phyloP scores from a whole-genome alignment of 352 stramenopile genomes.

The Lagenidium giganteum region DNA sequence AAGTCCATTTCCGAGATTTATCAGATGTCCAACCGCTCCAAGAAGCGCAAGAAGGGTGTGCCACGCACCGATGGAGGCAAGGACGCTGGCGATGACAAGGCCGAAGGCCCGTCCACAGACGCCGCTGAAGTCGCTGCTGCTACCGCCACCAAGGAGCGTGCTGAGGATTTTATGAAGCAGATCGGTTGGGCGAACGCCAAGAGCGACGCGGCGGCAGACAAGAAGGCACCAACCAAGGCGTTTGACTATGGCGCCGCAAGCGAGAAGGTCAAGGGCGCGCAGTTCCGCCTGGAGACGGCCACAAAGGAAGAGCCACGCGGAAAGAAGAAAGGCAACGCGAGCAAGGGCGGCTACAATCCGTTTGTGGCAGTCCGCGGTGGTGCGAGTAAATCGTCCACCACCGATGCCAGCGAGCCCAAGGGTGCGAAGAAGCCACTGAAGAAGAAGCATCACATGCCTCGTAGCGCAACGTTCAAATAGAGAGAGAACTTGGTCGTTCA shows the following conservation, averaged over 20 bases:
- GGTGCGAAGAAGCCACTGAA: slow-evolving; percentile 37
- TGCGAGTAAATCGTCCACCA: slow-evolving; percentile 8
- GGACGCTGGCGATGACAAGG: slow-evolving; percentile 3
- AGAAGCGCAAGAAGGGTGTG: slow-evolving; percentile 42
- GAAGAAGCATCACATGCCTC: slow-evolving; percentile 66
- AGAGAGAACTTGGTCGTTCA: slow-evolving; percentile 4
- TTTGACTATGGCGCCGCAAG: slow-evolving; percentile 12
- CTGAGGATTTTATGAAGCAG: slow-evolving; percentile 37
- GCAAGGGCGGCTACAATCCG: slow-evolving; percentile 44
- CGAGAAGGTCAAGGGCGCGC: neutral
- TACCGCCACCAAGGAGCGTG: slow-evolving; percentile 24
- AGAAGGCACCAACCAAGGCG: neutral
- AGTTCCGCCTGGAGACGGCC: slow-evolving; percentile 5
- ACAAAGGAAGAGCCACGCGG: slow-evolving; percentile 2
- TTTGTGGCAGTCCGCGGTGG: slow-evolving; percentile 42
- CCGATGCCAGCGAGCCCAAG: slow-evolving; percentile 12
- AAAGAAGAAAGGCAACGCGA: slow-evolving; percentile 33
- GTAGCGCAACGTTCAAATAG: slow-evolving; percentile 71
- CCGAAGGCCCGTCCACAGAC: neutral
- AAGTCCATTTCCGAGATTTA: slow-evolving; percentile 68
- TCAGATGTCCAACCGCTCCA: slow-evolving; percentile 45
- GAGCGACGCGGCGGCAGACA: slow-evolving; percentile 9
- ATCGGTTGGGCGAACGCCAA: slow-evolving; percentile 22
- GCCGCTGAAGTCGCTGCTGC: slow-evolving; percentile 15
- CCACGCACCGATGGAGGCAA: slow-evolving; percentile 11